phyloP scores from a whole-genome alignment of 805 yeast species.

The Metschnikowia peoriensis region DNA sequence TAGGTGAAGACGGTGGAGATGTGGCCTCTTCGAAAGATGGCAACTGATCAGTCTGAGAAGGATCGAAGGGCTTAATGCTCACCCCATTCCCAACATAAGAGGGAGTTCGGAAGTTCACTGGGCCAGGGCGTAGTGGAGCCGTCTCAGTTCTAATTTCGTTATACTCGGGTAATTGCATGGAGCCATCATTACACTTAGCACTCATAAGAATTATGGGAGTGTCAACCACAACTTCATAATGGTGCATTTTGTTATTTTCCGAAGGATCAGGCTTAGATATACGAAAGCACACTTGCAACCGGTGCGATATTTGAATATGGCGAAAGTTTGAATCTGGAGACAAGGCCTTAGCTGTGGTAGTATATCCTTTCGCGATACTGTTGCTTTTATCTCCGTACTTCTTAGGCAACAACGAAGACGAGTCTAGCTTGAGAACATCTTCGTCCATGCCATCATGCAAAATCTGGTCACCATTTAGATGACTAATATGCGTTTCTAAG shows the following conservation, averaged over 20 bases:
- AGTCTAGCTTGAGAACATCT: constrained; percentile 30
- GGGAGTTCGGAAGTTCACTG: constrained; percentile 39
- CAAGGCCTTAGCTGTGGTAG: constrained; percentile 39
- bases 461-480: constrained; percentile 13
- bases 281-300: constrained; percentile 68
- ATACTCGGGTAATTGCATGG: constrained; percentile 41
- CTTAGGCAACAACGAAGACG: constrained; percentile 30
- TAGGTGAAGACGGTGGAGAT: constrained; percentile 40
- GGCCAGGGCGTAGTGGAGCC: constrained; percentile 15
- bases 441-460: constrained; percentile 11
- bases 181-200: constrained; percentile 40
- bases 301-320: constrained; percentile 61
- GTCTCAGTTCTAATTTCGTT: constrained; percentile 22
- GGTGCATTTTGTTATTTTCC: constrained; percentile 52
- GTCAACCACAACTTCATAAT: constrained; percentile 77
- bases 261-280: constrained; percentile 59
- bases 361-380: constrained; percentile 35
- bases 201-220: constrained; percentile 59
- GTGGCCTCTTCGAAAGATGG: constrained; percentile 71
- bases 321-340: constrained; percentile 65
- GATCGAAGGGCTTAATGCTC: constrained; percentile 28
- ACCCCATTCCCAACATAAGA: constrained; percentile 33
- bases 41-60: constrained; percentile 27
- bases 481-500: constrained; percentile 39
- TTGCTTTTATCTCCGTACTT: constrained; percentile 23